phyloP scores from a whole-genome alignment of 352 stramenopile species.

The Phytophthora hibernalis region DNA sequence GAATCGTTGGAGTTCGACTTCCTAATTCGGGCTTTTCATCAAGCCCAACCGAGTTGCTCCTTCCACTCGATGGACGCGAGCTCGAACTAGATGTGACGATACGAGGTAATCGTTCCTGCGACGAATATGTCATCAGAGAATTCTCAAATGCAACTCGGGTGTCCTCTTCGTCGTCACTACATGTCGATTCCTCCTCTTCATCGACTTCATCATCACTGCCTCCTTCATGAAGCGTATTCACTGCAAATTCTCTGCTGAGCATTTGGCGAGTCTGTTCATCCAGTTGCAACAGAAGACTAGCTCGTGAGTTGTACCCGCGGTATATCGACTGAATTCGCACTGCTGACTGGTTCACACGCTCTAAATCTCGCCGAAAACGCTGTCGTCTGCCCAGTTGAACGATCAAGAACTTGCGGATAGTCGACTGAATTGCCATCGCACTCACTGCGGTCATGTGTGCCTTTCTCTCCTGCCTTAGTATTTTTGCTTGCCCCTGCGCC shows the following conservation, averaged over 20 bases:
- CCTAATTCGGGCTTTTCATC: neutral
- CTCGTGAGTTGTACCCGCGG: slow-evolving; percentile 65
- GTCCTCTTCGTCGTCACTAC: neutral
- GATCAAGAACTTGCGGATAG: slow-evolving; percentile 63
- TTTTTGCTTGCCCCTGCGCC: slow-evolving; percentile 37
- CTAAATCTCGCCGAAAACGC: slow-evolving; percentile 59
- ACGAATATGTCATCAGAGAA: neutral
- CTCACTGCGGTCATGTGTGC: slow-evolving; percentile 63
- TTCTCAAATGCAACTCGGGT: neutral
- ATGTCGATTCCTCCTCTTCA: slow-evolving; percentile 5
- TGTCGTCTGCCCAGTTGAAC: slow-evolving; percentile 48
- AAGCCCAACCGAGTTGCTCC: no score
- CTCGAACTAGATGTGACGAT: slow-evolving; percentile 14
- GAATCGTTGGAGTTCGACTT: slow-evolving; percentile 12
- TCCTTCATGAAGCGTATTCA: slow-evolving; percentile 17
- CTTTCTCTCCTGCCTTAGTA: slow-evolving; percentile 52
- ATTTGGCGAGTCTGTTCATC: slow-evolving; percentile 37
- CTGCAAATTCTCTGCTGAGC: slow-evolving; percentile 17
- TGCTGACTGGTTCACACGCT: slow-evolving; percentile 67
- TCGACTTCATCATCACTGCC: slow-evolving; percentile 19
- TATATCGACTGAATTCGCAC: slow-evolving; percentile 76
- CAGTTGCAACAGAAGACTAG: slow-evolving; percentile 48
- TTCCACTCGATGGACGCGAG: slow-evolving; percentile 24
- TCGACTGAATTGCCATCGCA: slow-evolving; percentile 76
- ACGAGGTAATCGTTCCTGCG: slow-evolving; percentile 26